These are phyloP conservation scores for Neurospora intermedia DNA, from an alignment of 495 filamentous ascomycete genomes.

Conservation along the genomic window DNA sequence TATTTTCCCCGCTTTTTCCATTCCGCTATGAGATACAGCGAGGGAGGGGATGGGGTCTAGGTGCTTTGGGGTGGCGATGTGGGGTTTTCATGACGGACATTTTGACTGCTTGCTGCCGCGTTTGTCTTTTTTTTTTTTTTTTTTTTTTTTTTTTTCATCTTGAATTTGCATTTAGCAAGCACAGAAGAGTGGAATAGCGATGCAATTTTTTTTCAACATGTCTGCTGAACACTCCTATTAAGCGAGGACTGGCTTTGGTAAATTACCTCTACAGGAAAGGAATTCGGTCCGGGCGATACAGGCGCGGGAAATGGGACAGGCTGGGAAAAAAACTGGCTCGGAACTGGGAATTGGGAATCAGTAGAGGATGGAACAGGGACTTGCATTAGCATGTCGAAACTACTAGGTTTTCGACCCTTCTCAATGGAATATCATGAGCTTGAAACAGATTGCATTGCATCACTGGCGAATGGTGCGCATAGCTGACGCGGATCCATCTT, in stretches of 20 bases:
- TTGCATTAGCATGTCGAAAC: neutral
- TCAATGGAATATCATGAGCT: neutral
- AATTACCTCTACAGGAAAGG: neutral
- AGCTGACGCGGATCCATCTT: neutral
- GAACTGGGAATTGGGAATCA: neutral
- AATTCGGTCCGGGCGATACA: neutral
- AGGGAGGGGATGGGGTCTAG: neutral
- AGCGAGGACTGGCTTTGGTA: neutral
- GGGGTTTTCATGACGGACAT: neutral
- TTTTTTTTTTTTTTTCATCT: neutral
- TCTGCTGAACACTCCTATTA: neutral
- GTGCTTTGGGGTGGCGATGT: neutral
- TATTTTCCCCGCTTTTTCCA: neutral
- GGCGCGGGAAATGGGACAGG: neutral
- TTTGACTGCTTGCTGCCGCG: neutral
- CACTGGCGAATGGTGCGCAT: neutral
- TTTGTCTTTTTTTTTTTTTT: neutral
- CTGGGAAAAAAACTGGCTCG: neutral
- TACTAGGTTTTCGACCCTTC: neutral
- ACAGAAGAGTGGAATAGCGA: neutral
- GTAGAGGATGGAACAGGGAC: neutral
- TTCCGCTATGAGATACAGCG: neutral
- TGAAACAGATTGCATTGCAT: neutral
- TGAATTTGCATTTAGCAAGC: neutral
- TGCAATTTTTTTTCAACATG: neutral